A percentile compares a stretch with the other conserved stretches of the same genome.
Evolutionary conservation across 2,329 filamentous ascomycete genomes (phyloP).

Genomic region (Trichophyton schoenleinii): DNA sequence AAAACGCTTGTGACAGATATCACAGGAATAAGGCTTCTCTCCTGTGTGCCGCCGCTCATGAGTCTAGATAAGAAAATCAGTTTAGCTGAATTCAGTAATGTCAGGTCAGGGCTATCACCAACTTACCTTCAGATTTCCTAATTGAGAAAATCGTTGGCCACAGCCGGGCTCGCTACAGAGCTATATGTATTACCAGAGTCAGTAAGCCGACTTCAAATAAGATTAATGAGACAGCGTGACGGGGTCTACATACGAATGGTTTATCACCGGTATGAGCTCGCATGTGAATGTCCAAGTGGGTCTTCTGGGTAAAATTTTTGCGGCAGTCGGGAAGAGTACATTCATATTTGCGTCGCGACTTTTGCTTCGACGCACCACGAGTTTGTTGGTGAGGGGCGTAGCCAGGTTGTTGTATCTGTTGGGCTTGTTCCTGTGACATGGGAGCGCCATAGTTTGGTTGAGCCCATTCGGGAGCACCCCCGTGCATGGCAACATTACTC

Average conservation of each 20-base stretch:
- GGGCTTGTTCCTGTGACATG: conserved; percentile 14
- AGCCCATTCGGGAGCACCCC: conserved; percentile 9
- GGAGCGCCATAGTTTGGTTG: conserved; percentile 9
- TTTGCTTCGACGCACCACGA: conserved; percentile 27
- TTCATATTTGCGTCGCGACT: conserved; percentile 49
- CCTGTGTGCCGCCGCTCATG: conserved; percentile 80
- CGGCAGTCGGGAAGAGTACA: conserved; percentile 63
- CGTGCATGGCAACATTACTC: conserved; percentile 5
- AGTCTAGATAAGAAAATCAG: conserved; percentile 41
- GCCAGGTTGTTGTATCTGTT: background rate
- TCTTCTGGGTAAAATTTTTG: conserved; percentile 82
- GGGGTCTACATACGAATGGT: conserved; percentile 54
- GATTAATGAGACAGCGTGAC: background rate
- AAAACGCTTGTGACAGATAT: conserved; percentile 68
- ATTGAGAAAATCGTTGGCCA: conserved; percentile 70
- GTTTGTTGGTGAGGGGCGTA: conserved; percentile 21
- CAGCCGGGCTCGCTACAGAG: conserved; percentile 59
- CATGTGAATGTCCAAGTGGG: conserved; percentile 80
- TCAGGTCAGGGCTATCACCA: background rate
- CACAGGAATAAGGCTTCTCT: conserved; percentile 71
- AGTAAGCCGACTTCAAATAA: background rate
- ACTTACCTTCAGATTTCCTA: conserved; percentile 75
- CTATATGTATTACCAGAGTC: background rate
- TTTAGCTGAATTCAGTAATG: background rate
- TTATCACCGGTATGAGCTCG: conserved; percentile 81